Base-by-base conservation (phyloP, 345 rosid species). In the Rhodomyrtus tomentosa region DNA sequence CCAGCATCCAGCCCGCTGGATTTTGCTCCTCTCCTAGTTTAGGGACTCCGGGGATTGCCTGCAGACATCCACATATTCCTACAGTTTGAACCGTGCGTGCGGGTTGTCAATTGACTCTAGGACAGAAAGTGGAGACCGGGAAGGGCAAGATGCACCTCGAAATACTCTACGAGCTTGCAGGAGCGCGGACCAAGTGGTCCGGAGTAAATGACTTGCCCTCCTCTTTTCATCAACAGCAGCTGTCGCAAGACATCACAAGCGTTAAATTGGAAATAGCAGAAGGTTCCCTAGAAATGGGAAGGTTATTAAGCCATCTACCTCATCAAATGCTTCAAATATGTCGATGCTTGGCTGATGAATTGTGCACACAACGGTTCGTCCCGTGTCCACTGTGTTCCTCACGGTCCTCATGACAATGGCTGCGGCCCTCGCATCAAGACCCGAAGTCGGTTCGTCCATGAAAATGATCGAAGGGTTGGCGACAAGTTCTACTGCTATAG, bases 311-410 rank as follows among this genome's bases (percentile, higher is more conserved):
- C 10, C 32, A 51, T 36, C 12, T 84, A 88, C 90, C 87, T 92
- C 92, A 29, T 92, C 94, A 20, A 92, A 92, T 62, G 94, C 93
- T 87, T 92, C 94, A 29, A 92, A 92, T 79, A 92, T 90, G 73
- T 90, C 93, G 29, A 91, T 92, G 86, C 93, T 91, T 58, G 94
- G 94, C 88, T 89, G 94, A 80, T 92, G 94, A 79, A 91, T 92
- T 54, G 94, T 92, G 89, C 93, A 92, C 38, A 92, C 92, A 83
- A 90, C 94, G 21, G 94, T 92, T 87, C 94, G 86, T 25, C 94
- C 92, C 0, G 92, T 90, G 68, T 92, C 92, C 48, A 92, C 92
- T 0, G 93, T 92, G 85, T 92, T 89, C 58, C 94, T 88, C 29
- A 92, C 92, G 10, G 94, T 89, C 86, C 92, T 90, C 92, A 92